Evolutionary conservation across 495 filamentous ascomycete species (phyloP), one percentile per base, ranked within the genome.

Genomic region (Cetradonia linearis): DNA sequence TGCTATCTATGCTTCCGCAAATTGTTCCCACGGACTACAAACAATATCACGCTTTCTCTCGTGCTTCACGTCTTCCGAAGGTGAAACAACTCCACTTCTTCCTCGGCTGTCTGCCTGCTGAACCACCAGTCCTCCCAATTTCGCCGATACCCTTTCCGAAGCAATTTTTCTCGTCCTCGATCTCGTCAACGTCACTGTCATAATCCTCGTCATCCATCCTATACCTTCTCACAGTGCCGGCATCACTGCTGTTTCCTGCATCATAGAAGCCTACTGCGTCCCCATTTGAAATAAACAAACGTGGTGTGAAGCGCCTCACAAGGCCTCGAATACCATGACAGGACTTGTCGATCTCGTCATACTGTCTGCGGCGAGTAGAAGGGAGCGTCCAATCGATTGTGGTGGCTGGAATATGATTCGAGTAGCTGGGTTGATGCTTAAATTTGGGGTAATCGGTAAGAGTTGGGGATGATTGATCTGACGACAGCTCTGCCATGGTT

Each of bases 331-430:
- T 64, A 8, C 77, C 77, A 11, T 70, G 69, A 58, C 69, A 75
- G n/a, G 74, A 73, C 0, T 72, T 74, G 66, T 79, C 75, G 58
- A 79, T 79, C 49, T 77, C 74, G 49, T 76, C 69, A 48, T 79
- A 79, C 58, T 79, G 75, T 33, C 68, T 70, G 9, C 76, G 66
- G 23, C 77, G 75, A 11, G 76, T 78, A 16, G 74, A 72, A 10
- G 71, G 68, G 0, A 74, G 74, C 2, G 76, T 79, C 77, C 77
- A 79, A 61, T 78, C 75, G 62, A 78, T 78, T 5, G 77, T 70
- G 20, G 76, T 78, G 18, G 71, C 69, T 53, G 74, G 70, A 44
- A 58, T 42, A 46, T 62, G 54, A 18, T 62, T 62, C 16, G 53
- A 38, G 30, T 58, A 61, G 27, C 31, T 44, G 50, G 30, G 59